phyloP scores from a whole-genome alignment of 169 alveolate species.

The Plasmodium malariae region DNA sequence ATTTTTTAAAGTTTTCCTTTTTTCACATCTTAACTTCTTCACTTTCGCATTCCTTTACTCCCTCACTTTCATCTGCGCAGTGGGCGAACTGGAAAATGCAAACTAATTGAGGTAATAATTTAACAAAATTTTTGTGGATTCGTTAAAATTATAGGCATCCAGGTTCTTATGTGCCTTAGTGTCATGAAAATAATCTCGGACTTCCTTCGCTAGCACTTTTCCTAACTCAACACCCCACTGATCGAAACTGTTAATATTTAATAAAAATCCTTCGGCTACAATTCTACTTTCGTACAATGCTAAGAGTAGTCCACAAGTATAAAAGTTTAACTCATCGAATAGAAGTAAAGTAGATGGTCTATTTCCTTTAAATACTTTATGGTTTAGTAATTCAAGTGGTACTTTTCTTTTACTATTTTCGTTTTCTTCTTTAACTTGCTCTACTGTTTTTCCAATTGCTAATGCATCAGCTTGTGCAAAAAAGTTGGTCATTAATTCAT shows the following conservation, averaged over 20 bases:
- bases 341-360: slow-evolving; percentile 94
- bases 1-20: not conserved
- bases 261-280: slow-evolving; percentile 97
- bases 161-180: not conserved
- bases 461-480: slow-evolving; percentile 99
- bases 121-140: slow-evolving; percentile 59
- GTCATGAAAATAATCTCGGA: slow-evolving; percentile 80
- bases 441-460: slow-evolving; percentile 96
- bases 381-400: slow-evolving; percentile 89
- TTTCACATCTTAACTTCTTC: no score
- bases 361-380: slow-evolving; percentile 97
- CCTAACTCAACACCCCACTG: slow-evolving; percentile 98
- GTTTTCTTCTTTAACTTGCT: slow-evolving; percentile 85
- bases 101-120: slow-evolving; percentile 26
- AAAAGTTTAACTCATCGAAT: slow-evolving; percentile 91
- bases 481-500: slow-evolving; percentile 98
- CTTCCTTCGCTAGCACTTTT: slow-evolving; percentile 84
- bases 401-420: slow-evolving; percentile 81
- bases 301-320: slow-evolving; percentile 94
- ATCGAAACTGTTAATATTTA: slow-evolving; percentile 98
- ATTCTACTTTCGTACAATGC: slow-evolving; percentile 98
- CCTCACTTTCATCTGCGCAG: no score
- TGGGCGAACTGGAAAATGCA: no score
- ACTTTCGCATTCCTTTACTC: no score
- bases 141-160: slow-evolving; percentile 34